These are phyloP conservation scores for Hypomontagnella monticulosa DNA, from an alignment of 495 filamentous ascomycete genomes.

Conservation along the genomic window DNA sequence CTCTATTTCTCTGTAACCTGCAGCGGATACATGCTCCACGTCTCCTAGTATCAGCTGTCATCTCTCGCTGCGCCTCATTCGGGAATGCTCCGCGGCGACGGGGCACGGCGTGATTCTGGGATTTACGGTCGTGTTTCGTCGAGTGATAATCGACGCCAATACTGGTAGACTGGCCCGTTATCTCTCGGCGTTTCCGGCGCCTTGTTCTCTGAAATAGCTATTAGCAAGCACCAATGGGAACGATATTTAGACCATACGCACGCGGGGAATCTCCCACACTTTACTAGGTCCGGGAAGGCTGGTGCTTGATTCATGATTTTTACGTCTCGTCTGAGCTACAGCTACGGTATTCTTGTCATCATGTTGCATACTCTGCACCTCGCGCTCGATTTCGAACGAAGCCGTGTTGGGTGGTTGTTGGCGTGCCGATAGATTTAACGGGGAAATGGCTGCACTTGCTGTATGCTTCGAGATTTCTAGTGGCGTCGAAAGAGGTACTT, in stretches of 20 bases:
- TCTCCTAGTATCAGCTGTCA: not conserved
- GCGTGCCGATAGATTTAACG: too few species aligned
- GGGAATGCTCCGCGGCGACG: not conserved
- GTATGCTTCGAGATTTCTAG: too few species aligned
- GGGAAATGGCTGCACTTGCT: too few species aligned
- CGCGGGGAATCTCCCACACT: not conserved
- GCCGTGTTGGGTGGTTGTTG: too few species aligned
- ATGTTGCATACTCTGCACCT: too few species aligned
- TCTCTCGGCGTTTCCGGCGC: not conserved
- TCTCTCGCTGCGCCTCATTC: not conserved
- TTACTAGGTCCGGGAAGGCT: not conserved
- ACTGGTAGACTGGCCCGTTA: too few species aligned
- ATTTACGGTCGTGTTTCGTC: not conserved
- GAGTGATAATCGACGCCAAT: not conserved
- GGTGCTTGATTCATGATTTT: not conserved
- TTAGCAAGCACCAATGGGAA: not conserved
- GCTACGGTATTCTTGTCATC: not conserved
- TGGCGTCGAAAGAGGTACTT: too few species aligned
- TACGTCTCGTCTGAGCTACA: not conserved
- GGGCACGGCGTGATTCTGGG: not conserved
- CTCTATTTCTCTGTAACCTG: not conserved
- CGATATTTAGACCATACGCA: not conserved
- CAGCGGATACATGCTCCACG: not conserved
- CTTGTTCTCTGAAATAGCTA: not conserved
- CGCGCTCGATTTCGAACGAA: too few species aligned